Conservation (phyloP, 805 yeast genomes). For the Starmerella riodocensis region DNA sequence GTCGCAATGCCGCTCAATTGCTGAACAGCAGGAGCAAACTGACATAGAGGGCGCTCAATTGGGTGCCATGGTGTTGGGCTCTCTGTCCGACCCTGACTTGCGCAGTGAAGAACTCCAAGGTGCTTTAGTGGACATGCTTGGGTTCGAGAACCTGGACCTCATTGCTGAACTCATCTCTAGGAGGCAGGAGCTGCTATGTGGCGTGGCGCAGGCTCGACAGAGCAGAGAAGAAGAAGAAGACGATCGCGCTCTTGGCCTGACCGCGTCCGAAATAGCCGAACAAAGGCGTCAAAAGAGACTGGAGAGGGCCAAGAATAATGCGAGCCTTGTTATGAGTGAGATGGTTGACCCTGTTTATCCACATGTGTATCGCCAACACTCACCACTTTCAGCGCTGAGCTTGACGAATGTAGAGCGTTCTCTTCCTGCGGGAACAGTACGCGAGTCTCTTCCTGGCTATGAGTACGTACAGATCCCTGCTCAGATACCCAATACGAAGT, state of each 20-base stretch:
- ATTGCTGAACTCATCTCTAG: slow-evolving; percentile 49
- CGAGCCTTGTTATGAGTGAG: slow-evolving; percentile 23
- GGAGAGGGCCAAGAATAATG: slow-evolving; percentile 15
- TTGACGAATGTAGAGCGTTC: slow-evolving; percentile 69
- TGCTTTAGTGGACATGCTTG: slow-evolving; percentile 62
- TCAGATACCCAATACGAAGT: slow-evolving; percentile 26
- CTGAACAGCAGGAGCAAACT: slow-evolving; percentile 4
- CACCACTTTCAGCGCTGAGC: slow-evolving; percentile 55
- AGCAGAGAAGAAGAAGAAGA: too few species aligned
- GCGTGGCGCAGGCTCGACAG: not conserved
- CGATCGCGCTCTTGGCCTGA: slow-evolving; percentile 21
- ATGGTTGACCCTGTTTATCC: slow-evolving; percentile 48
- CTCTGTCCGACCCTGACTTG: slow-evolving; percentile 24
- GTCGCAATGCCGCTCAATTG: slow-evolving; percentile 3
- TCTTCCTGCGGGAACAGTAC: slow-evolving; percentile 67
- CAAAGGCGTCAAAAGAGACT: slow-evolving; percentile 14
- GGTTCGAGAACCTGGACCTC: slow-evolving; percentile 74
- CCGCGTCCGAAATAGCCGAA: slow-evolving; percentile 14
- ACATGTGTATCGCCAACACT: slow-evolving; percentile 67
- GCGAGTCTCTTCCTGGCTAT: slow-evolving; percentile 33
- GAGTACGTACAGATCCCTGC: slow-evolving; percentile 82
- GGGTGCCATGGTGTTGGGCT: slow-evolving; percentile 3
- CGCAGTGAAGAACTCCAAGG: slow-evolving; percentile 51
- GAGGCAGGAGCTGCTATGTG: slow-evolving; percentile 9
- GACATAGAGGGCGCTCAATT: slow-evolving; percentile 12